phyloP scores from a whole-genome alignment of 495 filamentous ascomycete genomes.

The Aspergillus indologenus region DNA sequence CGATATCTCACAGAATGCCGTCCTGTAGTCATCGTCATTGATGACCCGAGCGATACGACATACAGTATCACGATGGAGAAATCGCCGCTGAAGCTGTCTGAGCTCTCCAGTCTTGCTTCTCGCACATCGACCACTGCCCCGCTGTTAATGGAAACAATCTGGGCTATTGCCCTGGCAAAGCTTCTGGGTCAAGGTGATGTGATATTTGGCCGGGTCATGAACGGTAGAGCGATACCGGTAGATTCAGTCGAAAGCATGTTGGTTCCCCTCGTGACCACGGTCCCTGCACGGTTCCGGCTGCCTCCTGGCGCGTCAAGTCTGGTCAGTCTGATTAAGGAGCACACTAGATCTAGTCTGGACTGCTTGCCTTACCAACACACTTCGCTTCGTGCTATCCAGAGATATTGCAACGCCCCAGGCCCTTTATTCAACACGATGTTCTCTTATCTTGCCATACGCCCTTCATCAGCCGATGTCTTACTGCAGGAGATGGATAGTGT shows the following conservation, averaged over 20 bases:
- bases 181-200: constrained; percentile 39
- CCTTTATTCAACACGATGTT: constrained; percentile 24
- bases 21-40: not conserved
- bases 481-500: constrained; percentile 23
- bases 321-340: no score
- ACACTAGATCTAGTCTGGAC: no score
- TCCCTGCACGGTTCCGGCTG: constrained; percentile 52
- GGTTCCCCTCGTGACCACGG: constrained; percentile 78
- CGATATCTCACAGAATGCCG: not conserved
- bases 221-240: constrained; percentile 28
- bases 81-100: constrained; percentile 9
- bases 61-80: not conserved
- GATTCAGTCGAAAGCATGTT: constrained; percentile 62
- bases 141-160: constrained; percentile 11
- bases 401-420: constrained; percentile 17
- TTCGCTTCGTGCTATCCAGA: constrained; percentile 25
- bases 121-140: constrained; percentile 7
- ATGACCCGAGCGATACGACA: not conserved
- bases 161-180: constrained; percentile 11
- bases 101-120: constrained; percentile 9
- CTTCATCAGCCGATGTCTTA: not conserved
- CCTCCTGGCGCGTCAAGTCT: not conserved
- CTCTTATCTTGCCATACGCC: not conserved
- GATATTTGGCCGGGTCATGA: constrained; percentile 27
- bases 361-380: constrained; percentile 17